These are phyloP conservation scores for Tieghemiomyces parasiticus DNA, from an alignment of 192 early-diverging fungal genomes.

Conservation along the genomic window DNA sequence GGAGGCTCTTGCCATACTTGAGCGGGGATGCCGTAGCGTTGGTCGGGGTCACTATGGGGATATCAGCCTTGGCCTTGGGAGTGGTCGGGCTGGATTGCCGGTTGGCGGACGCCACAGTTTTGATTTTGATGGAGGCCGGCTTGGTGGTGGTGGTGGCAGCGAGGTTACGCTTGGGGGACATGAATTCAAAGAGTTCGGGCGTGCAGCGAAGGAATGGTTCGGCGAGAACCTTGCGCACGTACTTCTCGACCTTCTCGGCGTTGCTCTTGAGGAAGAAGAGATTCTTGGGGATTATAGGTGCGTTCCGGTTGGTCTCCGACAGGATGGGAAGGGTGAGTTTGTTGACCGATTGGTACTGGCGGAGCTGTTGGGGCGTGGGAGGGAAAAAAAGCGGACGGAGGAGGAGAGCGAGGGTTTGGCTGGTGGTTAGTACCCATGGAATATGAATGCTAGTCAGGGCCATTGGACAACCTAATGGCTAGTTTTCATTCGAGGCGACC, in stretches of 20 bases:
- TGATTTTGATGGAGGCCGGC: too few species aligned
- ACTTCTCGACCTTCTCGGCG: constrained; percentile 11
- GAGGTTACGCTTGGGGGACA: background rate
- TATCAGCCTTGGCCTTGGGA: background rate
- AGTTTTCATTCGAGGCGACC: too few species aligned
- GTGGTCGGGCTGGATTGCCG: background rate
- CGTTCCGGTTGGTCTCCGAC: constrained; percentile 2
- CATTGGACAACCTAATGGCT: too few species aligned
- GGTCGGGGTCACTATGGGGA: too few species aligned
- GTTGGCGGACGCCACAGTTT: background rate
- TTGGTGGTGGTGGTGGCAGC: background rate
- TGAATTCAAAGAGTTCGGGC: constrained; percentile 9
- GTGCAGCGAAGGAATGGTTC: constrained; percentile 9
- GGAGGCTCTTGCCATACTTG: too few species aligned
- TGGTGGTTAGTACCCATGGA: too few species aligned
- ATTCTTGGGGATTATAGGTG: constrained; percentile 7
- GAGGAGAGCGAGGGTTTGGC: too few species aligned
- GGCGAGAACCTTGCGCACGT: constrained; percentile 3
- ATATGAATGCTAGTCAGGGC: too few species aligned
- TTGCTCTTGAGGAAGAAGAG: constrained; percentile 11
- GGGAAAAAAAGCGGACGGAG: too few species aligned
- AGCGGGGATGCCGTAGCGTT: too few species aligned
- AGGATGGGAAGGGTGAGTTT: constrained; percentile 7
- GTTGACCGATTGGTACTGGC: constrained; percentile 9
- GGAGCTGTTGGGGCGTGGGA: too few species aligned